Evolutionary conservation across 345 rosid genomes (phyloP).

Genomic region (Eucalyptus dawsonii): DNA sequence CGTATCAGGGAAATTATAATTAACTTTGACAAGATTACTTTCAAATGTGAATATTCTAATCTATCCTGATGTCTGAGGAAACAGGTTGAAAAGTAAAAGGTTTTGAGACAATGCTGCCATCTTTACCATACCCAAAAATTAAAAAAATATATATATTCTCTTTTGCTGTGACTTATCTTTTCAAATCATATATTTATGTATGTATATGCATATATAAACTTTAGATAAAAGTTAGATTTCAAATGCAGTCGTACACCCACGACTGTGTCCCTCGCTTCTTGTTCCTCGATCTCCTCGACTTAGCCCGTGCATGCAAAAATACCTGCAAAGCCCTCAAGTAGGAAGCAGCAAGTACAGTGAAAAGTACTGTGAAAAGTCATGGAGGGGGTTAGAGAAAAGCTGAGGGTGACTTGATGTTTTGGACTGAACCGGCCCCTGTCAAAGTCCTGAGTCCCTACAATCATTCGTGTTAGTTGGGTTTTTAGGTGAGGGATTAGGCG

Average conservation of each 20-base stretch:
- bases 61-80: not conserved
- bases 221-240: not conserved
- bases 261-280: not conserved
- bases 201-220: not conserved
- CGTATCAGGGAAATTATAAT: not conserved
- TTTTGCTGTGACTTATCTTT: not conserved
- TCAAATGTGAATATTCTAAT: not conserved
- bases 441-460: not conserved
- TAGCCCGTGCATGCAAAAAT: not conserved
- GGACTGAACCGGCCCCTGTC: not conserved
- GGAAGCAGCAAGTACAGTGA: not conserved
- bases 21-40: not conserved
- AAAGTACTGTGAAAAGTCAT: not conserved
- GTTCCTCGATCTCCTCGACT: not conserved
- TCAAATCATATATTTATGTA: not conserved
- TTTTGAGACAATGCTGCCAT: not conserved
- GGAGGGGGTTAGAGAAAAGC: not conserved
- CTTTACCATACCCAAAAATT: not conserved
- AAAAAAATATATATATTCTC: not conserved
- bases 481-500: not conserved
- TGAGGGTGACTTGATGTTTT: not conserved
- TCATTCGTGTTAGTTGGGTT: not conserved
- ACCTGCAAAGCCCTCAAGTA: not conserved
- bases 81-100: not conserved
- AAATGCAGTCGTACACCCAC: not conserved